Percentiles rank a stretch among this genome's conserved stretches.
phyloP scores from a whole-genome alignment of 345 rosid genomes.

The Viola odorata region DNA sequence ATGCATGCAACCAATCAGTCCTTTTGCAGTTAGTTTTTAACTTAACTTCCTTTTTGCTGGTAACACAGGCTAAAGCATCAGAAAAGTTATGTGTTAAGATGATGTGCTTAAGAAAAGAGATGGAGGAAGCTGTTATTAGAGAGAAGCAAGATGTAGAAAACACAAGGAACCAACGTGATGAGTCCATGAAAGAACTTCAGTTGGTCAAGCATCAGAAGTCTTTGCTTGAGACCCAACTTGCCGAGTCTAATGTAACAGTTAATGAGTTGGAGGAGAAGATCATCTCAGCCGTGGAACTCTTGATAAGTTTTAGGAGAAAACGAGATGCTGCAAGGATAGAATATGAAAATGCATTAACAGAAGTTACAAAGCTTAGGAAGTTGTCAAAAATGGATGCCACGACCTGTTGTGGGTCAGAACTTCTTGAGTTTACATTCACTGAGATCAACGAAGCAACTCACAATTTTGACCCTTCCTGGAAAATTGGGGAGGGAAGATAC shows the following conservation, averaged over 20 bases:
- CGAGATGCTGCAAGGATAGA: constrained; percentile 63
- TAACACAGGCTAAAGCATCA: constrained; percentile 51
- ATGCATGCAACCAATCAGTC: too few species aligned
- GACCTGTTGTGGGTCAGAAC: constrained; percentile 36
- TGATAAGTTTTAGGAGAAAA: constrained; percentile 59
- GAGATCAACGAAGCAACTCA: constrained; percentile 78
- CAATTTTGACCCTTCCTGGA: constrained; percentile 65
- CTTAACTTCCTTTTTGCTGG: constrained; percentile 10
- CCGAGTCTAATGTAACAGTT: constrained; percentile 34
- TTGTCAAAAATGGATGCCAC: constrained; percentile 30
- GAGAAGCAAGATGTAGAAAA: constrained; percentile 45
- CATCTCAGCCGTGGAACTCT: constrained; percentile 68
- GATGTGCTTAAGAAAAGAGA: constrained; percentile 50
- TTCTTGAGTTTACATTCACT: constrained; percentile 69
- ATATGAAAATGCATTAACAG: constrained; percentile 42
- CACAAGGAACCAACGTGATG: constrained; percentile 38
- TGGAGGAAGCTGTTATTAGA: constrained; percentile 48
- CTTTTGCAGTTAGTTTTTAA: background rate
- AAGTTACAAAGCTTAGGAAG: constrained; percentile 37
- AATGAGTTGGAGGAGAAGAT: constrained; percentile 77
- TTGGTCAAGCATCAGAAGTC: constrained; percentile 45
- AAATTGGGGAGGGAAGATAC: constrained; percentile 74
- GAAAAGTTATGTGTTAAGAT: constrained; percentile 59
- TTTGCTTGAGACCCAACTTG: constrained; percentile 41
- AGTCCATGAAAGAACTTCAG: constrained; percentile 42